A percentile compares a stretch with the other conserved stretches of the same genome.
phyloP scores from a whole-genome alignment of 164 flowering plant genomes.

The Liriodendron chinense region DNA sequence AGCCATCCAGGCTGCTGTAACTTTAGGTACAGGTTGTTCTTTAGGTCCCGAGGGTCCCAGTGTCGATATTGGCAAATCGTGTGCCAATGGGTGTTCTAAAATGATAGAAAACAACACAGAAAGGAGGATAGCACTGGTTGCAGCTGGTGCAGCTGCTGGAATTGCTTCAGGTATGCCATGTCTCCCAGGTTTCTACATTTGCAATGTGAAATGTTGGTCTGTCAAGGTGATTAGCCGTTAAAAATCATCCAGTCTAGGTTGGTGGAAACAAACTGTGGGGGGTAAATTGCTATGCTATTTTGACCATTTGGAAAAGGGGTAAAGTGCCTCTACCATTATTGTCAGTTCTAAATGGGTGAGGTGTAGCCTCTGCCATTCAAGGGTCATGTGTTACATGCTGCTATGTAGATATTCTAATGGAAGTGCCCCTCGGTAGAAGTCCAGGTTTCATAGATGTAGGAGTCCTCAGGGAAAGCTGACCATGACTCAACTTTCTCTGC shows the following conservation, averaged over 20 bases:
- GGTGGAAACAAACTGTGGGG: no score
- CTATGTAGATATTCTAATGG: no score
- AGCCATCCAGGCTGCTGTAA: slow-evolving; percentile 97
- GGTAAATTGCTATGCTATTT: no score
- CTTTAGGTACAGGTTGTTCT: slow-evolving; percentile 97
- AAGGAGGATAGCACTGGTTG: slow-evolving; percentile 91
- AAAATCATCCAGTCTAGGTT: no score
- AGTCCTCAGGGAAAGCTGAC: background rate
- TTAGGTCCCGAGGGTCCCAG: slow-evolving; percentile 99
- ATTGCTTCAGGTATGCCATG: slow-evolving; percentile 78
- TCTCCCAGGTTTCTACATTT: background rate
- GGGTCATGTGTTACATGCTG: background rate
- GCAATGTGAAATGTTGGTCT: background rate
- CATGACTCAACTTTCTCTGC: background rate
- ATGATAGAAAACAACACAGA: slow-evolving; percentile 97
- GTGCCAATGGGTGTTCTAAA: slow-evolving; percentile 83
- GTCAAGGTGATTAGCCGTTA: background rate
- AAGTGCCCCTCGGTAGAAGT: no score
- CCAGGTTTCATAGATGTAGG: no score
- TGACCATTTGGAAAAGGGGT: no score
- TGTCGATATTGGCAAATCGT: slow-evolving; percentile 98
- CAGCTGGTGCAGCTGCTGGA: slow-evolving; percentile 99
- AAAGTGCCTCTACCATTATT: background rate
- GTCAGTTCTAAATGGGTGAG: background rate
- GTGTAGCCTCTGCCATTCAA: background rate